Evolutionary conservation across 805 yeast species (phyloP).

Genomic region (Hanseniaspora hatyaiensis): DNA sequence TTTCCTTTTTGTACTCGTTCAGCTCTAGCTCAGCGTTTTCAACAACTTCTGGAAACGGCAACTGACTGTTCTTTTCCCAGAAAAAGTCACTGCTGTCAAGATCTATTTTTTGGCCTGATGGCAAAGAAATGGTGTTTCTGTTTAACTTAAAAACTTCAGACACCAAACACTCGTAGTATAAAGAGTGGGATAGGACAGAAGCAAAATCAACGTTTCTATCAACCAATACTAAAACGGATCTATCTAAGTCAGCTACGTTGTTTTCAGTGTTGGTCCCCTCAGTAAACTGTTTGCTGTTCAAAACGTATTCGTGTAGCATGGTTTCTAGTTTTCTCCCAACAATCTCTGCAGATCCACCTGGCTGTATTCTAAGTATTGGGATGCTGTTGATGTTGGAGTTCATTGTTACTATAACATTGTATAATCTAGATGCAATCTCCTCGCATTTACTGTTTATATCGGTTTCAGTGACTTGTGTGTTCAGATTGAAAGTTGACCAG

Average conservation of each 20-base stretch:
- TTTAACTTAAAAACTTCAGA: conserved; percentile 78
- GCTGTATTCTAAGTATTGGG: conserved; percentile 83
- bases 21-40: conserved; percentile 85
- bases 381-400: conserved; percentile 42
- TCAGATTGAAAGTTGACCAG: conserved; percentile 46
- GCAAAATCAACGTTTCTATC: conserved; percentile 86
- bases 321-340: conserved; percentile 79
- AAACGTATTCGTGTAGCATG: conserved; percentile 72
- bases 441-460: conserved; percentile 59
- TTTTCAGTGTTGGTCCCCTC: conserved; percentile 4
- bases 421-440: conserved; percentile 64
- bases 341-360: conserved; percentile 91
- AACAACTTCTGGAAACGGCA: conserved; percentile 98
- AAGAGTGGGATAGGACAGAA: conserved; percentile 90
- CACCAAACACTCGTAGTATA: conserved; percentile 95
- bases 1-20: conserved; percentile 71
- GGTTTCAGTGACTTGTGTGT: conserved; percentile 65
- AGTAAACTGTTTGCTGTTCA: conserved; percentile 40
- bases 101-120: conserved; percentile 50
- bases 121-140: conserved; percentile 67
- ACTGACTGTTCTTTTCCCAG: conserved; percentile 71
- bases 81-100: conserved; percentile 88
- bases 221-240: conserved; percentile 67
- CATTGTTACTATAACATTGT: conserved; percentile 60
- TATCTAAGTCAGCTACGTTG: conserved; percentile 32